These are phyloP conservation scores for Thielaviopsis cerberus DNA, from an alignment of 2,329 filamentous ascomycete genomes.

Conservation along the genomic window DNA sequence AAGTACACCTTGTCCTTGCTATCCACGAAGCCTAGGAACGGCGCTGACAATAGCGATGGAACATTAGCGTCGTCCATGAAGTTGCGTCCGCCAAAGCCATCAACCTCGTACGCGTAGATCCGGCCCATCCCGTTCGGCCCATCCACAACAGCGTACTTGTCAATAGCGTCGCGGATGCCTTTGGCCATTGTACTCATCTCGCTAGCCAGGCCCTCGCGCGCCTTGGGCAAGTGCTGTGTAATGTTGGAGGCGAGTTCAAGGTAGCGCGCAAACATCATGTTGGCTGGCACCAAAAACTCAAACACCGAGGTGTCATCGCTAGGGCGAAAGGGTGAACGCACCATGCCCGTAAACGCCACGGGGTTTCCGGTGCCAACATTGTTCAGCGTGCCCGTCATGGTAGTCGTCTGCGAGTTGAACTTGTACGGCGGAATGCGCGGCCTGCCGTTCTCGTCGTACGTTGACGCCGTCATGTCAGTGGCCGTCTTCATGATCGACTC, in stretches of 20 bases:
- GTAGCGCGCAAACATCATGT: conserved; percentile 62
- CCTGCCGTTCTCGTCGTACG: conserved; percentile 43
- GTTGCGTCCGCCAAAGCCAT: conserved; percentile 48
- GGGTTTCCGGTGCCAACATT: conserved; percentile 55
- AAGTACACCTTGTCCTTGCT: conserved; percentile 48
- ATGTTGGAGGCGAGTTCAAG: conserved; percentile 30
- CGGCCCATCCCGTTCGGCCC: conserved; percentile 28
- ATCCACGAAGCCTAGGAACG: conserved; percentile 42
- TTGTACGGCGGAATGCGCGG: conserved; percentile 47
- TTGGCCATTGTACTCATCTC: conserved; percentile 39
- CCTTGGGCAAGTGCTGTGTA: conserved; percentile 34
- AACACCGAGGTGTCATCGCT: conserved; percentile 76
- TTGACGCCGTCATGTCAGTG: conserved; percentile 51
- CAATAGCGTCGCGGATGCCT: conserved; percentile 48
- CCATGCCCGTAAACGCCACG: conserved; percentile 55
- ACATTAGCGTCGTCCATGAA: conserved; percentile 60
- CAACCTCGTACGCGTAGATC: conserved; percentile 61
- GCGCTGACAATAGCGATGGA: conserved; percentile 45
- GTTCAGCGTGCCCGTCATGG: conserved; percentile 21
- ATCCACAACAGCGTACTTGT: conserved; percentile 48
- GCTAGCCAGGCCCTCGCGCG: conserved; percentile 30
- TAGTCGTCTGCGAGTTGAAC: conserved; percentile 49
- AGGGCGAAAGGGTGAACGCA: conserved; percentile 75
- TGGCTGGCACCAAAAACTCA: conserved; percentile 75
- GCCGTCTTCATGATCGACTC: conserved; percentile 51